phyloP scores from a whole-genome alignment of 768 basidiomycete species.

The Tulasnella sp. region DNA sequence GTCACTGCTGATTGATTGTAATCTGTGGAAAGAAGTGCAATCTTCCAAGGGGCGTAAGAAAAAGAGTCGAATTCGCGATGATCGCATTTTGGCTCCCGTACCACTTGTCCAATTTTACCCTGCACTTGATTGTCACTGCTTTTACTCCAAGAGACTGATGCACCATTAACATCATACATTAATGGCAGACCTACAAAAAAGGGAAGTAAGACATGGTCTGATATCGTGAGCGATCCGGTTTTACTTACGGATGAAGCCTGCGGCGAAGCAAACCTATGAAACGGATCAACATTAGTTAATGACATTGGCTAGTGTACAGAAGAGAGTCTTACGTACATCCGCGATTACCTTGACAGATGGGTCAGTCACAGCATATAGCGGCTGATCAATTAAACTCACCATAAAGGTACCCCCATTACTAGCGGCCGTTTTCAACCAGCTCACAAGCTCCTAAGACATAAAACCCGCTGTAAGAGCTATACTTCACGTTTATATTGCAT shows the following conservation, averaged over 20 bases:
- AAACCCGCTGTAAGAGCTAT: neutral
- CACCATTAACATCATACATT: too few relatives aligned
- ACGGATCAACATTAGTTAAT: conserved; percentile 22
- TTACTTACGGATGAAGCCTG: neutral
- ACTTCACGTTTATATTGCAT: conserved; percentile 30
- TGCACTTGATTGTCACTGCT: too few relatives aligned
- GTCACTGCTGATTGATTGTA: too few relatives aligned
- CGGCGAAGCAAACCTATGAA: neutral
- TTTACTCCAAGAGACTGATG: too few relatives aligned
- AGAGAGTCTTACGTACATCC: neutral
- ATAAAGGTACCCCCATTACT: neutral
- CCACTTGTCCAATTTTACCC: too few relatives aligned
- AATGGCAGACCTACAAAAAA: too few relatives aligned
- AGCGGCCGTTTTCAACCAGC: neutral
- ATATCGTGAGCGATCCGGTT: too few relatives aligned
- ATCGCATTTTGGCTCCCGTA: too few relatives aligned
- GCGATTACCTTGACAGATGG: neutral
- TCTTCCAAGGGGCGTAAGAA: neutral
- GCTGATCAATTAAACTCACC: conserved; percentile 51
- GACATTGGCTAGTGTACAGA: conserved; percentile 45
- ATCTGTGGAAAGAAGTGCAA: neutral
- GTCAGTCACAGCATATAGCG: neutral
- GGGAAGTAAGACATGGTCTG: too few relatives aligned
- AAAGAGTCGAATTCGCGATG: too few relatives aligned
- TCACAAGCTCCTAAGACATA: neutral